Evolutionary conservation across 805 yeast genomes (phyloP).

Genomic region (Komagataella phaffii): DNA sequence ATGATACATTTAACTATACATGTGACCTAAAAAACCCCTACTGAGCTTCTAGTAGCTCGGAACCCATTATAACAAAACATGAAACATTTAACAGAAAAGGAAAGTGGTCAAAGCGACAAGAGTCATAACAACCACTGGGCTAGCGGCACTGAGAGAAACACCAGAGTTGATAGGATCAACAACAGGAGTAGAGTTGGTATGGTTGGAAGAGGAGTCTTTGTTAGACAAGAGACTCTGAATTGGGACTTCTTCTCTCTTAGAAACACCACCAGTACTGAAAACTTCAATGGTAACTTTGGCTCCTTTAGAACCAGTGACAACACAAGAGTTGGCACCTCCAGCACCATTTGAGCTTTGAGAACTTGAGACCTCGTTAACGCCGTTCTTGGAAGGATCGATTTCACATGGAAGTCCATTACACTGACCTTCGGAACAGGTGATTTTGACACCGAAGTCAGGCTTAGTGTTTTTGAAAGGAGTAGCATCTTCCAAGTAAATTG

Average conservation of each 20-base stretch:
- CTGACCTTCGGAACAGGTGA: conserved; percentile 54
- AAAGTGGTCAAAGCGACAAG: not conserved
- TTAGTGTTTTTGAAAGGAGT: conserved; percentile 36
- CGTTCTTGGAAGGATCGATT: conserved; percentile 57
- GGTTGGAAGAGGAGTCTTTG: not conserved
- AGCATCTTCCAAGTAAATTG: conserved; percentile 53
- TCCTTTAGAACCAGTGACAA: conserved; percentile 58
- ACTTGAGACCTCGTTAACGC: conserved; percentile 40
- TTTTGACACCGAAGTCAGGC: conserved; percentile 61
- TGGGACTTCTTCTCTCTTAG: not conserved
- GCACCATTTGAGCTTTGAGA: conserved; percentile 27
- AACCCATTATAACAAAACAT: not conserved
- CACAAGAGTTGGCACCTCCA: conserved; percentile 65
- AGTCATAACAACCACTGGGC: not conserved
- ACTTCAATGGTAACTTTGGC: conserved; percentile 64
- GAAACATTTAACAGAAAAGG: not conserved
- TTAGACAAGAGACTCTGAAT: not conserved
- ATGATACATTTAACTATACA: not conserved
- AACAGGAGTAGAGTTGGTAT: not conserved
- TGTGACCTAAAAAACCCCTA: not conserved
- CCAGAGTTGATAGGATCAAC: not conserved
- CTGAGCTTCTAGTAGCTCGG: not conserved
- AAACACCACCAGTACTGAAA: conserved; percentile 22
- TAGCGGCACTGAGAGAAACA: not conserved
- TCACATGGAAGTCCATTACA: conserved; percentile 76